phyloP scores from a whole-genome alignment of 441 rosid genomes.

The Brassica hybrid region DNA sequence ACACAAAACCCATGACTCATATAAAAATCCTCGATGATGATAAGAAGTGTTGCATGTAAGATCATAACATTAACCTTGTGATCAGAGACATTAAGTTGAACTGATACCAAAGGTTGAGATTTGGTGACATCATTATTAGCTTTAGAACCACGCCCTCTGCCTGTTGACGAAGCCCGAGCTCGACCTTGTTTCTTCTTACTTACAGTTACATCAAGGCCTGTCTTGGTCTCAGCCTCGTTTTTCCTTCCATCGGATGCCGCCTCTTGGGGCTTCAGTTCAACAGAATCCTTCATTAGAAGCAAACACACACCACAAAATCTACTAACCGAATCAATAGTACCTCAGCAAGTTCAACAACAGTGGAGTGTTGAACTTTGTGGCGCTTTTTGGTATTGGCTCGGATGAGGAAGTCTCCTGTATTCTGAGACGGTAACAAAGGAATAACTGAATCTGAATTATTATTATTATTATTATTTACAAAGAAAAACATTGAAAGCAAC shows the following conservation, averaged over 20 bases:
- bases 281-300: background rate
- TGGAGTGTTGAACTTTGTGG: conserved; percentile 69
- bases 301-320: background rate
- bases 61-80: conserved; percentile 56
- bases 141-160: conserved; percentile 90
- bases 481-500: conserved; percentile 41
- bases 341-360: conserved; percentile 63
- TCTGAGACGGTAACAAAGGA: conserved; percentile 46
- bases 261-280: conserved; percentile 49
- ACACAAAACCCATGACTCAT: too few relatives aligned
- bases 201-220: conserved; percentile 48
- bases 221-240: conserved; percentile 68
- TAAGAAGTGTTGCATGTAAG: too few relatives aligned
- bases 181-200: conserved; percentile 85
- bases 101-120: conserved; percentile 54
- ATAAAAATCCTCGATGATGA: too few relatives aligned
- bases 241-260: conserved; percentile 65
- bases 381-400: conserved; percentile 92
- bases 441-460: too few relatives aligned
- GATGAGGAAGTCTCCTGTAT: conserved; percentile 85
- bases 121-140: conserved; percentile 61
- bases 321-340: conserved; percentile 40
- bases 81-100: conserved; percentile 61
- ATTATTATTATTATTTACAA: too few relatives aligned
- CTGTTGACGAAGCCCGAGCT: conserved; percentile 75